phyloP scores from a whole-genome alignment of 257 asterid species.

The Solanum stenotomum region DNA sequence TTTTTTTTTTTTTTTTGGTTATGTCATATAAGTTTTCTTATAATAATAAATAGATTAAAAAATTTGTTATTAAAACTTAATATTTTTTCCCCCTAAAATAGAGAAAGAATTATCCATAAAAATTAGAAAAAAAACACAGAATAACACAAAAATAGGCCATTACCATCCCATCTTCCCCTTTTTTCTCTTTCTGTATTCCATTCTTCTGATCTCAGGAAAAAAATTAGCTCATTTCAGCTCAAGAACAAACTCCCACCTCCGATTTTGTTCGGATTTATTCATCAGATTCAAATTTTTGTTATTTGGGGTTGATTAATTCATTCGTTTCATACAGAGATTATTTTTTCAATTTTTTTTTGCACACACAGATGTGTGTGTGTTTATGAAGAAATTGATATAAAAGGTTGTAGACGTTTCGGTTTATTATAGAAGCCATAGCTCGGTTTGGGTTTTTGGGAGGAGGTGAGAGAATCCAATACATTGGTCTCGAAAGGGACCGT shows the following conservation, averaged over 20 bases:
- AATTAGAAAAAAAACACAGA: background rate
- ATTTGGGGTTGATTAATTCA: background rate
- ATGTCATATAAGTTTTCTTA: background rate
- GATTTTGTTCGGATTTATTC: background rate
- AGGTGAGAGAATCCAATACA: slow-evolving; percentile 10
- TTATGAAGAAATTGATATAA: background rate
- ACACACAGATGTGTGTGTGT: background rate
- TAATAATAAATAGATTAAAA: background rate
- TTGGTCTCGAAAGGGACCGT: slow-evolving; percentile 3
- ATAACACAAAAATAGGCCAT: background rate
- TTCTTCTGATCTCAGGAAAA: slow-evolving; percentile 27
- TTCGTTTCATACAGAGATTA: background rate
- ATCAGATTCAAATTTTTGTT: background rate
- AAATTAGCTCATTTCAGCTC: background rate
- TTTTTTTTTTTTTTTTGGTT: background rate
- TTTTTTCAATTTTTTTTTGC: background rate
- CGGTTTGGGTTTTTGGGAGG: slow-evolving; percentile 2
- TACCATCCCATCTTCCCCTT: background rate
- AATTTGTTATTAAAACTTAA: background rate
- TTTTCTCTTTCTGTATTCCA: slow-evolving; percentile 10
- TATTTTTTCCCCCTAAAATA: background rate
- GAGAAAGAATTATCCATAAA: background rate
- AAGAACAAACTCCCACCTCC: background rate
- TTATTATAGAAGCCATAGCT: background rate
- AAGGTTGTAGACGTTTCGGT: background rate